Evolutionary conservation across 2,329 filamentous ascomycete genomes (phyloP), one percentile per base, ranked within the genome.

Genomic region (Aspergillus calidoustus): DNA sequence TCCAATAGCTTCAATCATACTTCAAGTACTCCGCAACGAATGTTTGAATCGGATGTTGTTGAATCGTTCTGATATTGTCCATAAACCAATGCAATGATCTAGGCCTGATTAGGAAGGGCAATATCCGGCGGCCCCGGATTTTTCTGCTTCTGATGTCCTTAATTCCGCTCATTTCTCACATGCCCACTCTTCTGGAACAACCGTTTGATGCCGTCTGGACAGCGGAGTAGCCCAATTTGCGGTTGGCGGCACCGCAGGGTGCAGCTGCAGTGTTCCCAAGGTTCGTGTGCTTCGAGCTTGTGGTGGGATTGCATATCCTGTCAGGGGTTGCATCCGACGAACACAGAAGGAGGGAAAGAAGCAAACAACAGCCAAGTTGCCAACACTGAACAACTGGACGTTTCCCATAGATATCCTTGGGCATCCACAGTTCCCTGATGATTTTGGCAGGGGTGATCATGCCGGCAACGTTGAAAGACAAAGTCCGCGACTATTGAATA

Each of bases 291-390:
- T 9, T 38, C 34, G 19, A 31, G 50, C 44, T 28, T 15, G 22
- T 50, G 31, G 54, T 11, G 54, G 54, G 54, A 49, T 54, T 54
- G 38, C 52, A 48, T 56, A 48, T 56, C 43, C 23, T 59, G 57
- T 54, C 50, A 59, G 57, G 57, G 57, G 57, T 5, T 51, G 23
- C 23, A 7, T 41, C 23, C 1, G n/a, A 30, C 7, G 38, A 30
- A 41, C 51, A 54, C 34, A 48, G 48, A 59, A 43, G n/a, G 46
- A 22, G 31, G n/a, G 17, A n/a, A 60, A 55, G 52, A 60, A 55
- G 57, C 52, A 60, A 60, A 49, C 25, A 60, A 51, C 34, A 46
- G 7, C 28, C 25, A 17, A 46, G 47, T 41, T 7, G 13, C 34
- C 51, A 31, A 49, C 9, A 41, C 9, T 23, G 44, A 31, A 54